Conservation (phyloP, 2,329 filamentous ascomycete species). For the Venturia aucupariae region DNA sequence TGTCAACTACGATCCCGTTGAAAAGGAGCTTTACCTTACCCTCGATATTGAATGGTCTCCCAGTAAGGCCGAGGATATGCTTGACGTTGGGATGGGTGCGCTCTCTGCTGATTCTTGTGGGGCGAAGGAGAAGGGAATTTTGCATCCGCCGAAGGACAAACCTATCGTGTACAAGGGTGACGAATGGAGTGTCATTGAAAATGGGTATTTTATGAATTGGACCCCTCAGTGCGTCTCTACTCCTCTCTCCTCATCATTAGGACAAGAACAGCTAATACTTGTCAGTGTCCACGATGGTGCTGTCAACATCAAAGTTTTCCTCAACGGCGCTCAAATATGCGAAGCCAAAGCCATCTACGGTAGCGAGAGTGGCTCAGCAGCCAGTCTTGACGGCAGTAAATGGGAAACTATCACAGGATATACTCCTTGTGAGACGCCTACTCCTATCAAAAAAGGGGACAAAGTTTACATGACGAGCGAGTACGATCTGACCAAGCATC, state of each 20-base stretch:
- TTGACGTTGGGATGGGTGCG: background rate
- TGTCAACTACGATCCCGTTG: background rate
- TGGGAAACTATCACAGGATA: conserved; percentile 3
- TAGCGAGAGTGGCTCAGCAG: background rate
- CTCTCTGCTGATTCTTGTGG: background rate
- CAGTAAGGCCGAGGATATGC: background rate
- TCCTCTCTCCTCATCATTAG: background rate
- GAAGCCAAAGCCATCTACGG: conserved; percentile 6
- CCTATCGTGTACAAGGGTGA: conserved; percentile 6
- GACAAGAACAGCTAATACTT: background rate
- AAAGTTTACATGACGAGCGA: background rate
- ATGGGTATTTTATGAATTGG: background rate
- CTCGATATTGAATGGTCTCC: background rate
- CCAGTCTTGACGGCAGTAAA: background rate
- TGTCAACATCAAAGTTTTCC: background rate
- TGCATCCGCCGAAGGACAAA: background rate
- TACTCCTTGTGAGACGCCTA: background rate
- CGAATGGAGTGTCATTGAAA: background rate
- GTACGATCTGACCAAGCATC: conserved; percentile 3
- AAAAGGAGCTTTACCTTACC: background rate
- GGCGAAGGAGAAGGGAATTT: background rate
- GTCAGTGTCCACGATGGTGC: conserved; percentile 7
- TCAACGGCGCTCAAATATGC: conserved; percentile 5
- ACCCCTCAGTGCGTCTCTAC: background rate
- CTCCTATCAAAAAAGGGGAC: conserved; percentile 9